phyloP scores from a whole-genome alignment of 1,284 basidiomycete genomes.

The Taiwanofungus camphoratus region DNA sequence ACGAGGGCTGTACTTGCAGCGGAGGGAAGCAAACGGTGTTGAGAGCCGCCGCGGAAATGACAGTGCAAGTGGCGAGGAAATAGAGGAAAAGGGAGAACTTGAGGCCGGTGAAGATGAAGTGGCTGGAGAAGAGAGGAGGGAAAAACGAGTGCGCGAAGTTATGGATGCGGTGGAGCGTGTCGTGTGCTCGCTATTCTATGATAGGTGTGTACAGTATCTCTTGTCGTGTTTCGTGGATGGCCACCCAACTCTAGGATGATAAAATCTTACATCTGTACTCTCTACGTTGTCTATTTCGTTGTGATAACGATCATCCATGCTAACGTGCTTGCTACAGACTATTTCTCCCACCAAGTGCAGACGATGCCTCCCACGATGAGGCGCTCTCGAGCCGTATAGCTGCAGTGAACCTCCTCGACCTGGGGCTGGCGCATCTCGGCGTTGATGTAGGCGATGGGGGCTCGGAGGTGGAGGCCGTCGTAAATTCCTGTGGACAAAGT shows the following conservation, averaged over 20 bases:
- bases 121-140: conserved; percentile 26
- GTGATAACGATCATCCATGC: not conserved
- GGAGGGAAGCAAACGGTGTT: conserved; percentile 12
- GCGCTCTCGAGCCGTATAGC: conserved; percentile 84
- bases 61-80: conserved; percentile 23
- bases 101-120: conserved; percentile 23
- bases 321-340: conserved; percentile 35
- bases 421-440: conserved; percentile 83
- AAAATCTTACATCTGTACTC: conserved; percentile 1
- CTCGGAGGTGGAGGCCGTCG: conserved; percentile 57
- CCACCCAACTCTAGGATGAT: not conserved
- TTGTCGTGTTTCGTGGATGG: no score
- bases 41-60: conserved; percentile 13
- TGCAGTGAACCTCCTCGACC: conserved; percentile 85
- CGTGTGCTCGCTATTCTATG: conserved; percentile 63
- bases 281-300: not conserved
- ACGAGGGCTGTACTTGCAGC: conserved; percentile 12
- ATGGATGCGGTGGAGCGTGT: conserved; percentile 70
- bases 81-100: conserved; percentile 28
- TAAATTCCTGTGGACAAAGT: conserved; percentile 76
- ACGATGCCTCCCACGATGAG: conserved; percentile 84
- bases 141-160: conserved; percentile 44
- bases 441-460: conserved; percentile 56
- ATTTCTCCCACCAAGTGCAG: conserved; percentile 61
- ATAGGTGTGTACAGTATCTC: conserved; percentile 26